A percentile compares a stretch with the other conserved stretches of the same genome.
These are phyloP conservation scores for Sporothrix inflata DNA, from an alignment of 2,329 filamentous ascomycete species.

Conservation along the genomic window DNA sequence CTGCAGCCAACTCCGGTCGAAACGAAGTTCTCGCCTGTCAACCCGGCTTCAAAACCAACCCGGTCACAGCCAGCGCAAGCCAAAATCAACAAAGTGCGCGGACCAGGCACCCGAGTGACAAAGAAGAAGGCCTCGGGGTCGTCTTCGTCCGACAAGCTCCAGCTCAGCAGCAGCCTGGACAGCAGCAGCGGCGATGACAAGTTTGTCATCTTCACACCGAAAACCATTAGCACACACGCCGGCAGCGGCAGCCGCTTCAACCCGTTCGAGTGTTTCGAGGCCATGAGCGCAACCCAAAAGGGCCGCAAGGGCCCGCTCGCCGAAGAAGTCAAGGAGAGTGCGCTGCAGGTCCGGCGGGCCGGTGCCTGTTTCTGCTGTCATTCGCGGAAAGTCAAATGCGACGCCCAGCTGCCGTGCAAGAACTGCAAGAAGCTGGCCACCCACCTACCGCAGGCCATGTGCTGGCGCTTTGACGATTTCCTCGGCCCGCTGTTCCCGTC, in stretches of 20 bases:
- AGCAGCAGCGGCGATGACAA: slow-evolving; percentile 44
- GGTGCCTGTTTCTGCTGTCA: slow-evolving; percentile 65
- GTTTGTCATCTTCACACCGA: slow-evolving; percentile 60
- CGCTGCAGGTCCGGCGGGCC: slow-evolving; percentile 56
- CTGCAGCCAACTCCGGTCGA: neutral
- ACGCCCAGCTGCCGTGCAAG: slow-evolving; percentile 58
- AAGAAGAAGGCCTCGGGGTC: slow-evolving; percentile 47
- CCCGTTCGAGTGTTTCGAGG: slow-evolving; percentile 59
- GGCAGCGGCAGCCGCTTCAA: slow-evolving; percentile 48
- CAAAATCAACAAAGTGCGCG: slow-evolving; percentile 49
- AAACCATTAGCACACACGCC: slow-evolving; percentile 55
- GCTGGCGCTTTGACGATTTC: slow-evolving; percentile 64
- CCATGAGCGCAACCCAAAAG: slow-evolving; percentile 55
- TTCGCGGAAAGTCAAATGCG: slow-evolving; percentile 62
- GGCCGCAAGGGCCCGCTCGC: slow-evolving; percentile 61
- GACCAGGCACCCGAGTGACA: slow-evolving; percentile 45
- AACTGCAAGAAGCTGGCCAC: slow-evolving; percentile 58
- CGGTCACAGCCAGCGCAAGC: slow-evolving; percentile 29
- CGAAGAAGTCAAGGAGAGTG: slow-evolving; percentile 57
- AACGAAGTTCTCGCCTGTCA: neutral
- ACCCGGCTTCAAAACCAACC: slow-evolving; percentile 21
- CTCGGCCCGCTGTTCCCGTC: slow-evolving; percentile 55
- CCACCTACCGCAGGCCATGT: slow-evolving; percentile 57
- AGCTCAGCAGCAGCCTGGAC: slow-evolving; percentile 28
- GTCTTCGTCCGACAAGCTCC: slow-evolving; percentile 27